Percentiles rank a stretch among this genome's conserved stretches.
Evolutionary conservation across 1,139 yeast genomes (phyloP).

Genomic region (Scheffersomyces insectosa): DNA sequence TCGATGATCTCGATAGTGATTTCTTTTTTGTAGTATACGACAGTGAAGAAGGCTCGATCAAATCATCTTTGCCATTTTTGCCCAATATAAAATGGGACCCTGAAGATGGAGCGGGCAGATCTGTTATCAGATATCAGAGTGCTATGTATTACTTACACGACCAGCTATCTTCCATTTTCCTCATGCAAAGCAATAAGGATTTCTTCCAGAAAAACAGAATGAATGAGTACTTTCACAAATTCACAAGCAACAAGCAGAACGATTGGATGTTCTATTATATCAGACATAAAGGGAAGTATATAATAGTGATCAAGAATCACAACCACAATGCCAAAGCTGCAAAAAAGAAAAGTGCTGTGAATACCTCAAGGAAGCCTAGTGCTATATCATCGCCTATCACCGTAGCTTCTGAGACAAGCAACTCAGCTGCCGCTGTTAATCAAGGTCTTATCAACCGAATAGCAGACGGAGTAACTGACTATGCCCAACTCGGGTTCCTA

Average conservation of each 20-base stretch:
- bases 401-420: slow-evolving; percentile 1
- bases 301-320: slow-evolving; percentile 39
- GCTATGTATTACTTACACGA: slow-evolving; percentile 44
- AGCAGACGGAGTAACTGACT: slow-evolving; percentile 26
- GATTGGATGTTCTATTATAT: slow-evolving; percentile 51
- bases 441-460: slow-evolving; percentile 15
- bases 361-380: slow-evolving; percentile 1
- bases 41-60: slow-evolving; percentile 22
- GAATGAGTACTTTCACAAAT: slow-evolving; percentile 45
- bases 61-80: slow-evolving; percentile 43
- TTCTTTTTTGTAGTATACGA: slow-evolving; percentile 43
- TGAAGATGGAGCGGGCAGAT: slow-evolving; percentile 1
- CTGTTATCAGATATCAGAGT: slow-evolving; percentile 18
- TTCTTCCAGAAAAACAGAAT: slow-evolving; percentile 24
- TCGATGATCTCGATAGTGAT: slow-evolving; percentile 29
- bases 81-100: slow-evolving; percentile 16
- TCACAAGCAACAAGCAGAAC: slow-evolving; percentile 36
- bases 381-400: background rate
- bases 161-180: slow-evolving; percentile 36
- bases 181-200: slow-evolving; percentile 22
- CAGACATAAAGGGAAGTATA: slow-evolving; percentile 29
- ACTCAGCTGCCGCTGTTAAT: slow-evolving; percentile 3
- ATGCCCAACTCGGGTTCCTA: slow-evolving; percentile 37
- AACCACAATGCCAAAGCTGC: slow-evolving; percentile 22
- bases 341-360: slow-evolving; percentile 1